Evolutionary conservation across 495 filamentous ascomycete species (phyloP).

Genomic region (Thozetella sp.): DNA sequence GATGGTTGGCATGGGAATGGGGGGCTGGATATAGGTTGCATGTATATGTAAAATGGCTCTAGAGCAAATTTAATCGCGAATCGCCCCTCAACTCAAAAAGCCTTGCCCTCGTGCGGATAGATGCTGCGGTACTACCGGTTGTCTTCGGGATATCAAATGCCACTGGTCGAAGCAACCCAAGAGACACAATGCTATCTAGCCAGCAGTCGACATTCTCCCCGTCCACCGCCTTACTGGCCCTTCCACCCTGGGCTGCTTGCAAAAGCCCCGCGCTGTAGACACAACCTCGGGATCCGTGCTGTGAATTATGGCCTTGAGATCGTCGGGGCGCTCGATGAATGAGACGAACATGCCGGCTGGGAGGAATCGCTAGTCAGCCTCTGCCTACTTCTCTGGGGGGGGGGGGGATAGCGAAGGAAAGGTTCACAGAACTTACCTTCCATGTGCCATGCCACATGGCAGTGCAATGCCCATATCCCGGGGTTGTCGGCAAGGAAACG

Average conservation of each 20-base stretch:
- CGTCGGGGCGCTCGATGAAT: conserved; percentile 24
- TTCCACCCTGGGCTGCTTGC: conserved; percentile 2
- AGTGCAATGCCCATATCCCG: conserved; percentile 32
- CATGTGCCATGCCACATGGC: conserved; percentile 34
- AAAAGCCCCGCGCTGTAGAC: conserved; percentile 18
- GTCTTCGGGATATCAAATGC: no score
- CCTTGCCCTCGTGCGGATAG: background rate
- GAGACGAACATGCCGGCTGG: conserved; percentile 31
- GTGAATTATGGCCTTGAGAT: conserved; percentile 20
- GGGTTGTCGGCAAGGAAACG: conserved; percentile 31
- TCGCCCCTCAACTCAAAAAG: conserved; percentile 21
- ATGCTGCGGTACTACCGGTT: no score
- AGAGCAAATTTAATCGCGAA: conserved; percentile 18
- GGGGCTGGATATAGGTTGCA: conserved; percentile 21
- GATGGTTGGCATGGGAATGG: conserved; percentile 17
- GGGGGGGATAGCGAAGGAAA: background rate
- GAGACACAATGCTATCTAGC: no score
- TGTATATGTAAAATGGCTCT: conserved; percentile 21
- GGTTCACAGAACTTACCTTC: conserved; percentile 18
- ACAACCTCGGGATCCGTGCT: conserved; percentile 17
- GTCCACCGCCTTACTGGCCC: background rate
- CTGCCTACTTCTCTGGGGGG: background rate
- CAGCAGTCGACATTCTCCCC: no score
- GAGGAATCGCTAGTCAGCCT: background rate
- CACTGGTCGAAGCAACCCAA: no score